A percentile compares a stretch with the other conserved stretches of the same genome.
These are phyloP conservation scores for Candida pini DNA, from an alignment of 805 yeast genomes.

Conservation along the genomic window DNA sequence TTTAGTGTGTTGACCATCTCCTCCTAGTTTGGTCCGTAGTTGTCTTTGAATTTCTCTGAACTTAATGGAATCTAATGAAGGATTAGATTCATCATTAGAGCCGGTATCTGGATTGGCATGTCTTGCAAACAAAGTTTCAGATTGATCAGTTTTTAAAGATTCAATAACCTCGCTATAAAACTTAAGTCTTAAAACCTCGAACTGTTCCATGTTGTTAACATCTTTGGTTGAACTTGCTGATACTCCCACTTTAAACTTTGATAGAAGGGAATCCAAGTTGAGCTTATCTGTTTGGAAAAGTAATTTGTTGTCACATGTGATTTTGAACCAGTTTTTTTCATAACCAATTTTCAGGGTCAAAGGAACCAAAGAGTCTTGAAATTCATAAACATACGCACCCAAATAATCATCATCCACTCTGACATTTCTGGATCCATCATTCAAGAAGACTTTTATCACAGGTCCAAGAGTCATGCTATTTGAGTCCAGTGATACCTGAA, in stretches of 20 bases:
- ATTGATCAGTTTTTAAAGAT: conserved; percentile 17
- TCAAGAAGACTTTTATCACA: conserved; percentile 52
- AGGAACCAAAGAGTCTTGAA: conserved; percentile 68
- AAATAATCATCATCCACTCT: conserved; percentile 19
- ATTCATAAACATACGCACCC: conserved; percentile 33
- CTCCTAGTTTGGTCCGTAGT: conserved; percentile 11
- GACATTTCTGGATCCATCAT: conserved; percentile 47
- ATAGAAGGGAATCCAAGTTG: conserved; percentile 32
- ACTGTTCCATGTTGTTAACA: conserved; percentile 41
- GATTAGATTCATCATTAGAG: conserved; percentile 16
- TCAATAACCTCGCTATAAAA: conserved; percentile 42
- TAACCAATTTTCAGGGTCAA: conserved; percentile 62
- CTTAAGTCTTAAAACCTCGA: conserved; percentile 58
- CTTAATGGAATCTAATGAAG: background rate
- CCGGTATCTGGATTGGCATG: conserved; percentile 11
- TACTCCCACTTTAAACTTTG: conserved; percentile 45
- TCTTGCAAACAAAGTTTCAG: conserved; percentile 23
- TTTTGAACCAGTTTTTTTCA: conserved; percentile 39
- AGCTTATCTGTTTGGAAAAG: conserved; percentile 62
- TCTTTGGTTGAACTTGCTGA: conserved; percentile 41
- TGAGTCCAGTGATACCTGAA: conserved; percentile 54
- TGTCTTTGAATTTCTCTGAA: conserved; percentile 10
- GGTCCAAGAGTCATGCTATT: conserved; percentile 38
- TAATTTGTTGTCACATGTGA: conserved; percentile 68
- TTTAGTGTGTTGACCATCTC: background rate